A percentile compares a stretch with the other conserved stretches of the same genome.
phyloP scores from a whole-genome alignment of 768 basidiomycete species.

The Termitomyces sp. region DNA sequence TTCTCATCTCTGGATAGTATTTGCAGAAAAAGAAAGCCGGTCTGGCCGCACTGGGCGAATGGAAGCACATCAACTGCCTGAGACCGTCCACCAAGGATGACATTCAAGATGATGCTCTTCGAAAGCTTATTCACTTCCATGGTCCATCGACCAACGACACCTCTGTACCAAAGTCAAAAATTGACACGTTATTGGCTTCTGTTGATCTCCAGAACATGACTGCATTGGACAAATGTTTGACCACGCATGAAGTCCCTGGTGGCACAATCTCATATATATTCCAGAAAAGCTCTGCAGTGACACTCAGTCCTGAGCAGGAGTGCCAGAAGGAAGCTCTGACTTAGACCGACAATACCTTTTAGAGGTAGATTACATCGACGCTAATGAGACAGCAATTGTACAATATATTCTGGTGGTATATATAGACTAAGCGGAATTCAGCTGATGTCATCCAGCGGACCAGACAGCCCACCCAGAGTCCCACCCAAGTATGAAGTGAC shows the following conservation, averaged over 20 bases:
- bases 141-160: constrained; percentile 3
- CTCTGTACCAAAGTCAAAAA: constrained; percentile 4
- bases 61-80: constrained; percentile 82
- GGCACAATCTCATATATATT: constrained; percentile 77
- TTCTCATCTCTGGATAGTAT: constrained; percentile 37
- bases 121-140: constrained; percentile 32
- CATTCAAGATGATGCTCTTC: constrained; percentile 65
- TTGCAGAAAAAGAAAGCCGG: constrained; percentile 61
- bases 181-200: constrained; percentile 28
- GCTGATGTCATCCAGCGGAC: background rate
- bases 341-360: background rate
- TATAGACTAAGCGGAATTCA: constrained; percentile 9
- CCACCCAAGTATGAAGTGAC: background rate
- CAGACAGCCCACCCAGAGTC: background rate
- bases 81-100: constrained; percentile 34
- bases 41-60: constrained; percentile 70
- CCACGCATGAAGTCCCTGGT: constrained; percentile 43
- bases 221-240: constrained; percentile 25
- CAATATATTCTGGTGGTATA: constrained; percentile 8
- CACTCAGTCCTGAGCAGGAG: background rate
- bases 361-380: background rate
- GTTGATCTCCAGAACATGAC: constrained; percentile 43
- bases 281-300: constrained; percentile 38
- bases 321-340: background rate
- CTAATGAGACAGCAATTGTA: background rate